Evolutionary conservation across 345 rosid species (phyloP).

Genomic region (Linum trigynum): DNA sequence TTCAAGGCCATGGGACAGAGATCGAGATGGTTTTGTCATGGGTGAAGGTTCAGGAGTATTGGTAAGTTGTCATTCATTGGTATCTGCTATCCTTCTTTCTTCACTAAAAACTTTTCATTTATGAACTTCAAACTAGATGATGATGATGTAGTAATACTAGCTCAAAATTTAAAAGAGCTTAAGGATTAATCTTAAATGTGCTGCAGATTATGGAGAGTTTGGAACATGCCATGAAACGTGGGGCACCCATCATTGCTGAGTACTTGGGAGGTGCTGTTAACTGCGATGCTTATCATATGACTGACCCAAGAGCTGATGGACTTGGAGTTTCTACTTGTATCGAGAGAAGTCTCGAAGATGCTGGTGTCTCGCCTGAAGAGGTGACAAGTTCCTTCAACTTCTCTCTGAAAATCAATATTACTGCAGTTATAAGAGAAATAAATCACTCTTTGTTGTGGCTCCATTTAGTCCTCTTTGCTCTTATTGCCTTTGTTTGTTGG

Average conservation of each 20-base stretch:
- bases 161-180: conserved; percentile 3
- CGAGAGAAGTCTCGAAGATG: conserved; percentile 89
- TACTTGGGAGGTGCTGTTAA: conserved; percentile 97
- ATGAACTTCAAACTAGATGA: background rate
- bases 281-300: conserved; percentile 98
- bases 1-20: conserved; percentile 98
- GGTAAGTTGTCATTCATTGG: conserved; percentile 42
- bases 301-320: conserved; percentile 98
- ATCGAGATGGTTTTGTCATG: conserved; percentile 93
- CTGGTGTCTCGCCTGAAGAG: conserved; percentile 98
- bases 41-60: conserved; percentile 97
- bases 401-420: background rate
- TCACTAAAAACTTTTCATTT: background rate
- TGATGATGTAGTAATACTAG: background rate
- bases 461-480: background rate
- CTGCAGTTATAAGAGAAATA: too few relatives aligned
- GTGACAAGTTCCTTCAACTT: conserved; percentile 18
- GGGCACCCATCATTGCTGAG: conserved; percentile 95
- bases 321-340: conserved; percentile 98
- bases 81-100: background rate
- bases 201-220: conserved; percentile 90
- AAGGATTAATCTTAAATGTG: conserved; percentile 9
- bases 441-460: background rate
- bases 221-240: conserved; percentile 95
- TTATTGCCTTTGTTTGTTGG: background rate